Evolutionary conservation across 345 rosid species (phyloP), one percentile per base, ranked within the genome.

Genomic region (Eucalyptus regnans): DNA sequence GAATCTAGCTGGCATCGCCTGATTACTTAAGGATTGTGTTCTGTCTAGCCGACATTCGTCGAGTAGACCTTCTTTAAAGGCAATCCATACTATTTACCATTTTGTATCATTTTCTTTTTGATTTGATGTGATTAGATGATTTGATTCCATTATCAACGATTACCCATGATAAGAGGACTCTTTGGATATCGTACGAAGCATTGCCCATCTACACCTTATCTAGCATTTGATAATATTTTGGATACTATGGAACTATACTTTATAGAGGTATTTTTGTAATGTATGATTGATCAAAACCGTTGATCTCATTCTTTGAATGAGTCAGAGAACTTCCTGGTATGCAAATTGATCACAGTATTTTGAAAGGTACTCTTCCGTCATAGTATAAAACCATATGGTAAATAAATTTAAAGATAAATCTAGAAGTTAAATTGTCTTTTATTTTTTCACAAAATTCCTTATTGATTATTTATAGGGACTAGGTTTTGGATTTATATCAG

Each of bases 191-290:
- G 1, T 62, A 7, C 37, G 1, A 64, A 64, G 76, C 20, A 2
- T n/a, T 64, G 1, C 1, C 68, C 33, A 27, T 62, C 4, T 62
- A 0, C 68, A 62, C 7, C 1, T 3, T 0, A 60, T 60, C 33
- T 27, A 60, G 68, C 33, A 27, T 60, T 60, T 11, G 68, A 60
- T 27, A 0, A 62, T 62, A 62, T 62, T 29, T 62, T 10, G 33
- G 16, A 13, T 62, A 62, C 68, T 27, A 29, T 27, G 15, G 7
- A 3, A 12, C 16, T 1, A 62, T 62, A 62, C 68, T 62, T 60
- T 27, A 27, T 27, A 60, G 3, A 1, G 31, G 31, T 27, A 27
- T 3, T 27, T 41, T 27, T 27, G 68, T 12, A 60, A 25, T 2
- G 29, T 11, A 25, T 6, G n/a, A 23, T 58, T 58, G 64, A 60